Conservation (phyloP, 495 filamentous ascomycete species). For the Trichoderma orchidacearum region DNA sequence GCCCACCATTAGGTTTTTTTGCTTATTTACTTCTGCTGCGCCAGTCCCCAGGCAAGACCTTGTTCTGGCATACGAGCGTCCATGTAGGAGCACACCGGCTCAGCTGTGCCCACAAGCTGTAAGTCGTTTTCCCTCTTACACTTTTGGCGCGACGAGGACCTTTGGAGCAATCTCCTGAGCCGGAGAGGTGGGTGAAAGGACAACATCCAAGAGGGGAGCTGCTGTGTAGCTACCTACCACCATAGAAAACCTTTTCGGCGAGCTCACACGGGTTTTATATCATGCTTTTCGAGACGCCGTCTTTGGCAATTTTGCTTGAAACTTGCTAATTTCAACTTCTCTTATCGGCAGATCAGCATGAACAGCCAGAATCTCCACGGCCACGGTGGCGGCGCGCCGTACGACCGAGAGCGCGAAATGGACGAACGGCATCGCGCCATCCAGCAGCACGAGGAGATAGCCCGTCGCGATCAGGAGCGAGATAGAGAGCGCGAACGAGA, state of each 20-base stretch:
- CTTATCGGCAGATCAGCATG: slow-evolving; percentile 14
- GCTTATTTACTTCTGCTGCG: neutral
- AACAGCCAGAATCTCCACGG: slow-evolving; percentile 27
- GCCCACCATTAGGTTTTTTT: neutral
- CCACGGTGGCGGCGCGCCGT: slow-evolving; percentile 24
- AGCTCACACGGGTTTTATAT: neutral
- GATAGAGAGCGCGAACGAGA: slow-evolving; percentile 16
- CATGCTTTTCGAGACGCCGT: neutral
- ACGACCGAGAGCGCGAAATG: slow-evolving; percentile 18
- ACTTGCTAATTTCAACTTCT: neutral
- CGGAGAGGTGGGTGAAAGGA: neutral
- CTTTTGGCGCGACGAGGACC: neutral
- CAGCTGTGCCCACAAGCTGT: slow-evolving; percentile 1
- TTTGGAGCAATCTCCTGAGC: neutral
- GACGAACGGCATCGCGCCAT: slow-evolving; percentile 23
- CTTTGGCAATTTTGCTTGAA: neutral
- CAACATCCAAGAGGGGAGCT: neutral
- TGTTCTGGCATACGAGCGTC: neutral
- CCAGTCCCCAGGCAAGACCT: neutral
- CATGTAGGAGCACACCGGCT: slow-evolving; percentile 1
- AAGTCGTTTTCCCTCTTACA: neutral
- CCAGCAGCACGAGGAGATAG: slow-evolving; percentile 18
- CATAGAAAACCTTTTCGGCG: neutral
- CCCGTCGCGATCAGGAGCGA: slow-evolving; percentile 8
- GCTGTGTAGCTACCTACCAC: neutral